phyloP scores from a whole-genome alignment of 2,329 filamentous ascomycete species.

The Neocucurbitaria cava region DNA sequence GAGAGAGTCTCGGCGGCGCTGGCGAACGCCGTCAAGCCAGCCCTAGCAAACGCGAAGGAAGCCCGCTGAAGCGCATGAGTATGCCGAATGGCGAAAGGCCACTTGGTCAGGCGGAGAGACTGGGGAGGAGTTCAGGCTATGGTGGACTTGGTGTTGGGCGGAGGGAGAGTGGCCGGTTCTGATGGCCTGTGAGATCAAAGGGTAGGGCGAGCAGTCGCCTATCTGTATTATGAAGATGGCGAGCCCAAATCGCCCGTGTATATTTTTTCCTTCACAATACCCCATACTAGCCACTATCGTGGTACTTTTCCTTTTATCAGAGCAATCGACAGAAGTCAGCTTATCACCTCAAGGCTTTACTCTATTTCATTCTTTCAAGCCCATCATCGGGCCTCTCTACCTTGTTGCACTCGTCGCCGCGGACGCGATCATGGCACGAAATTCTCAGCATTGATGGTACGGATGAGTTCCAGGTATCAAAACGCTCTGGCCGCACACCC shows the following conservation, averaged over 20 bases:
- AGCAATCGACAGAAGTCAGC: too few species aligned
- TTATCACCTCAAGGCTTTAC: too few species aligned
- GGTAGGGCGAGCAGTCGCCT: not conserved
- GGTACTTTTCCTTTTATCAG: not conserved
- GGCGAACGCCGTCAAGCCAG: slow-evolving; percentile 40
- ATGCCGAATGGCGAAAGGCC: slow-evolving; percentile 37
- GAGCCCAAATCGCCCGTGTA: not conserved
- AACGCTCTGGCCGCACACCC: too few species aligned
- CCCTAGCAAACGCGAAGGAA: slow-evolving; percentile 47
- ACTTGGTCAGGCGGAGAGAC: slow-evolving; percentile 22
- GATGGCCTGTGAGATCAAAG: not conserved
- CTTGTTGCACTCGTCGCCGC: too few species aligned
- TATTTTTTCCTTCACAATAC: slow-evolving; percentile 4
- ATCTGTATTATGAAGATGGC: not conserved
- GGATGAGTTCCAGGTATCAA: too few species aligned
- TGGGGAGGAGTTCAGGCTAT: slow-evolving; percentile 31
- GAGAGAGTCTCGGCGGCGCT: slow-evolving; percentile 28
- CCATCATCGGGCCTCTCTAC: too few species aligned
- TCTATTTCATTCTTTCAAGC: too few species aligned
- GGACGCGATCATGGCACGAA: too few species aligned
- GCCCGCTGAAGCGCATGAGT: slow-evolving; percentile 54
- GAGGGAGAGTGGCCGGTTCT: slow-evolving; percentile 38
- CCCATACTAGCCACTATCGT: slow-evolving; percentile 1
- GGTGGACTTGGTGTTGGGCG: slow-evolving; percentile 31
- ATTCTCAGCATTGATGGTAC: too few species aligned